Percentiles rank a stretch among this genome's conserved stretches.
phyloP scores from a whole-genome alignment of 345 rosid species.

The Dipteronia dyeriana region DNA sequence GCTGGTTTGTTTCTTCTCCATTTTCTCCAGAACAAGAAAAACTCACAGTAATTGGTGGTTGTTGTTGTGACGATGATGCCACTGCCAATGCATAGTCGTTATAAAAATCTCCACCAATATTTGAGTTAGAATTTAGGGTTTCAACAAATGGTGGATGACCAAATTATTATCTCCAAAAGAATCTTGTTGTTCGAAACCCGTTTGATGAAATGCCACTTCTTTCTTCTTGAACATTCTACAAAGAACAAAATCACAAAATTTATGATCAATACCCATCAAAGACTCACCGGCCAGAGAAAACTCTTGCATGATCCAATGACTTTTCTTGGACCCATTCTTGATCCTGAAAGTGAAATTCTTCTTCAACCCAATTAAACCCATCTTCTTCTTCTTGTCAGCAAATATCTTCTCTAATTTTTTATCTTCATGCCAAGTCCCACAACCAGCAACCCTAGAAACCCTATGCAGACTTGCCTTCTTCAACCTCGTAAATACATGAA shows the following conservation, averaged over 20 bases:
- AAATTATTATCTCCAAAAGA: not conserved
- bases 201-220: not conserved
- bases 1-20: no score
- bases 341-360: not conserved
- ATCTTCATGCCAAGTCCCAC: not conserved
- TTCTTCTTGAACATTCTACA: not conserved
- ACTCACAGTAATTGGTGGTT: not conserved
- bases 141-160: not conserved
- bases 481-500: not conserved
- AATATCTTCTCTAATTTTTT: not conserved
- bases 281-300: not conserved
- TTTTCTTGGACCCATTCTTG: not conserved
- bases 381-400: not conserved
- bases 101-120: not conserved
- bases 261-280: not conserved
- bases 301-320: not conserved
- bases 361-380: not conserved
- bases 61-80: not conserved
- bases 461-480: not conserved
- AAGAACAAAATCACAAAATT: not conserved
- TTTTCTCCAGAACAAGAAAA: not conserved
- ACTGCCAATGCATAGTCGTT: not conserved
- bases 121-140: not conserved
- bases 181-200: not conserved
- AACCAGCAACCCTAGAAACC: not conserved